These are phyloP conservation scores for Fusarium verticillioides DNA, from an alignment of 2,329 filamentous ascomycete genomes.

Conservation along the genomic window DNA sequence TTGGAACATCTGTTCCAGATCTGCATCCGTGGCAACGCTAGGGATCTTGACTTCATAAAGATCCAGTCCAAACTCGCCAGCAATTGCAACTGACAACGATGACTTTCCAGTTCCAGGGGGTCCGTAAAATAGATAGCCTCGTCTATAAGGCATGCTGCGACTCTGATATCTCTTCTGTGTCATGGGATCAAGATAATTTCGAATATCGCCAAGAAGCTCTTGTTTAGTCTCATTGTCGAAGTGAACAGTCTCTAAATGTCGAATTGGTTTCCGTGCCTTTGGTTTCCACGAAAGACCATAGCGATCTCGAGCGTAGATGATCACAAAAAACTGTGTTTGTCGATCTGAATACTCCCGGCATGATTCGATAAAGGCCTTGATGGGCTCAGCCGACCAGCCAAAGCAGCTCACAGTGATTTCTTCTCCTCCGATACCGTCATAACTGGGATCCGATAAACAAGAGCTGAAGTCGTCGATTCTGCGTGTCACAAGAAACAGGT, in stretches of 20 bases:
- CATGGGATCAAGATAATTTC: slow-evolving; percentile 62
- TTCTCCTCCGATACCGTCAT: slow-evolving; percentile 58
- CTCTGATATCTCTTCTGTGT: slow-evolving; percentile 69
- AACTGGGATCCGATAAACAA: slow-evolving; percentile 54
- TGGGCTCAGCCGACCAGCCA: slow-evolving; percentile 61
- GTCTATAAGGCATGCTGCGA: slow-evolving; percentile 55
- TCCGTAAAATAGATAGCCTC: slow-evolving; percentile 72
- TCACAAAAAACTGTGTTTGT: slow-evolving; percentile 61
- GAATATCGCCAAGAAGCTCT: slow-evolving; percentile 60
- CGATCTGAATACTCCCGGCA: slow-evolving; percentile 61
- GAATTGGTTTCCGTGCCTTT: slow-evolving; percentile 60
- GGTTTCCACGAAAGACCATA: slow-evolving; percentile 62
- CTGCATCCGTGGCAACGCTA: slow-evolving; percentile 61
- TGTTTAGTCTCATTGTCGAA: slow-evolving; percentile 60
- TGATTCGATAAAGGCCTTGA: slow-evolving; percentile 57
- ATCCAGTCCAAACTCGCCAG: slow-evolving; percentile 62
- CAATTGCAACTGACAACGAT: slow-evolving; percentile 63
- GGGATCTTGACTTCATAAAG: slow-evolving; percentile 62
- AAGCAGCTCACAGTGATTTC: slow-evolving; percentile 61
- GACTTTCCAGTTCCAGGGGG: slow-evolving; percentile 72
- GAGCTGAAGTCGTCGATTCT: slow-evolving; percentile 53
- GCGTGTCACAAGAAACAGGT: slow-evolving; percentile 58
- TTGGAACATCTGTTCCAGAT: slow-evolving; percentile 62
- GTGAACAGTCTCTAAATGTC: slow-evolving; percentile 62
- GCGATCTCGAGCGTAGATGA: slow-evolving; percentile 58